Evolutionary conservation across 371 early-diverging fungal genomes (phyloP), one percentile per base, ranked within the genome.

Genomic region (Circinella minor): DNA sequence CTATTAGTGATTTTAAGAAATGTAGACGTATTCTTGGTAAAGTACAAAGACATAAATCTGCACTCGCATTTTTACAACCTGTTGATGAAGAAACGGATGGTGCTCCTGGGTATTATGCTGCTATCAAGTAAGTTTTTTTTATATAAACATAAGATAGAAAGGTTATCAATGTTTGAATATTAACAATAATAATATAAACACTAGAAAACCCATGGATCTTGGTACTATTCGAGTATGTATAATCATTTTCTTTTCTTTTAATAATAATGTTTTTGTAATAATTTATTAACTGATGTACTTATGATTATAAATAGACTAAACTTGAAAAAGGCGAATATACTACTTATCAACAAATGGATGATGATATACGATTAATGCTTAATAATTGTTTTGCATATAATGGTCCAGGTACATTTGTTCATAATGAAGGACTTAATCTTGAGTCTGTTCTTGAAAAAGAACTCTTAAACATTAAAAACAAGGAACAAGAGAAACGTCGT

Each of bases 201-300:
- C 95, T 74, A 96, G 92, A 72, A 75, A 90, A 67, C 99, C 99
- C 11, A 99, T 99, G 98, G 99, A 99, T 76, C 69, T 98, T 38
- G 84, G 90, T 20, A 97, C 96, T 6, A 91, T 99, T 55, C 27
- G 49, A 59, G 67, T 67, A 67, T 60, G 65, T 51, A 15, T 51
- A 2, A 13, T 5, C 5, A 51, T 51, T 51, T 13, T 66, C 7
- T 51, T 39, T 11, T 55, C 36, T 8, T 20, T 18, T 18, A 20
- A 37, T 34, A 3, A 43, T 37, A 17, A 9, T 66, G 10, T 37
- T 66, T 55, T 43, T 55, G 3, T 55, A 3, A 43, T n/a, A 17
- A 63, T 5, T n/a, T n/a, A 6, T 38, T 14, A 63, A 37, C 38
- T 39, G 10, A 39, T 17, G 9, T 15, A 47, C 15, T 47, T 15